Evolutionary conservation across 805 yeast genomes (phyloP).

Genomic region (Schwanniomyces vanrijiae): DNA sequence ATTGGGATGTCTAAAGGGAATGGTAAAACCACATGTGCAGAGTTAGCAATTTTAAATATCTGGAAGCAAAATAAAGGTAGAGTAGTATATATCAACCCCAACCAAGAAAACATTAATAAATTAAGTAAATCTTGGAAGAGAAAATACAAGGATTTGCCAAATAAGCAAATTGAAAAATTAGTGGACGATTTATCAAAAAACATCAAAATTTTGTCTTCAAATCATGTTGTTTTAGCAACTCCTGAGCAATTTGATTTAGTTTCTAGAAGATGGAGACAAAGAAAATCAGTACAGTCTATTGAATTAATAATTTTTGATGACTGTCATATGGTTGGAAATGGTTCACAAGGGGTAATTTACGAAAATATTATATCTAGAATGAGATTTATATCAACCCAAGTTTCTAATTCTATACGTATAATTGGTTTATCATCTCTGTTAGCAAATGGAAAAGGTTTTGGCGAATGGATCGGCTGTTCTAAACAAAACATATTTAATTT

Average conservation of each 20-base stretch:
- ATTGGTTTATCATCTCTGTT: slow-evolving; percentile 71
- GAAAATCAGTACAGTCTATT: slow-evolving; percentile 66
- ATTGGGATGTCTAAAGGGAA: slow-evolving; percentile 74
- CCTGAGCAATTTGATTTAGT: slow-evolving; percentile 75
- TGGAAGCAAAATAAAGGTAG: slow-evolving; percentile 74
- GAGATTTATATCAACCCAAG: slow-evolving; percentile 65
- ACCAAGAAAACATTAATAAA: slow-evolving; percentile 53
- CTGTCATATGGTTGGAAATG: slow-evolving; percentile 62
- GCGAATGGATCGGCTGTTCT: slow-evolving; percentile 81
- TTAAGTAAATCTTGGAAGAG: slow-evolving; percentile 52
- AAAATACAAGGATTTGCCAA: slow-evolving; percentile 52
- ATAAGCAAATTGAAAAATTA: slow-evolving; percentile 56
- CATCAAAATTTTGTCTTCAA: slow-evolving; percentile 51
- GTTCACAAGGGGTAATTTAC: slow-evolving; percentile 57
- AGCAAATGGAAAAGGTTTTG: slow-evolving; percentile 74
- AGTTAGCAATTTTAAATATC: slow-evolving; percentile 67
- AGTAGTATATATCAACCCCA: slow-evolving; percentile 69
- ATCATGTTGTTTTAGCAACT: slow-evolving; percentile 73
- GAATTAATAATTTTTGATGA: slow-evolving; percentile 75
- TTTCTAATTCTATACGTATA: slow-evolving; percentile 55
- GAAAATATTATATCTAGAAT: slow-evolving; percentile 73
- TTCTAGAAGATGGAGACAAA: slow-evolving; percentile 80
- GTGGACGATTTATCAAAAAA: slow-evolving; percentile 57
- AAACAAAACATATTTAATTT: slow-evolving; percentile 67
- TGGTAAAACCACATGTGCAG: slow-evolving; percentile 73